Percentiles rank a stretch among this genome's conserved stretches.
These are phyloP conservation scores for Saccharomycopsis lassenensis DNA, from an alignment of 805 yeast species.

Conservation along the genomic window DNA sequence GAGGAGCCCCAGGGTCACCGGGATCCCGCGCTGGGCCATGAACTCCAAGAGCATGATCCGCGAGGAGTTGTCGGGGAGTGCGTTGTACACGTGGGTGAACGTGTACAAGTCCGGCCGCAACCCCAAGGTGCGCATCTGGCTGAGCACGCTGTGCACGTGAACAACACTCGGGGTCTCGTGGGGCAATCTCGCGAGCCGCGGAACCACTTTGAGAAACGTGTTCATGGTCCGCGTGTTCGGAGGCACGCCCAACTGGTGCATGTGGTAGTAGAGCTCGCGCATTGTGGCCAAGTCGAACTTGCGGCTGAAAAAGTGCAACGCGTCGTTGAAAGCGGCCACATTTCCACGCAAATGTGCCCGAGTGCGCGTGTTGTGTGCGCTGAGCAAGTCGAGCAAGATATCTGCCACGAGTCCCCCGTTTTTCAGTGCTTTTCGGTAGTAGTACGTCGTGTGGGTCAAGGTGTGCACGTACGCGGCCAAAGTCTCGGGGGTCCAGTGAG, in stretches of 20 bases:
- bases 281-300: slow-evolving; percentile 32
- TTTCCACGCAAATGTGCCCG: slow-evolving; percentile 22
- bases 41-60: slow-evolving; percentile 24
- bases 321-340: slow-evolving; percentile 27
- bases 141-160: too few species aligned
- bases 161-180: too few species aligned
- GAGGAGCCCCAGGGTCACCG: slow-evolving; percentile 23
- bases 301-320: slow-evolving; percentile 29
- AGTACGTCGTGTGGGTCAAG: slow-evolving; percentile 29
- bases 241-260: slow-evolving; percentile 25
- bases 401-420: slow-evolving; percentile 29
- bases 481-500: slow-evolving; percentile 17
- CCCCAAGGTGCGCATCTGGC: too few species aligned
- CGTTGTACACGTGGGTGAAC: slow-evolving; percentile 27
- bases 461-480: slow-evolving; percentile 28
- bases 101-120: slow-evolving; percentile 28
- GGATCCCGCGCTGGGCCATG: slow-evolving; percentile 25
- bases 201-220: slow-evolving; percentile 26
- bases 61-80: slow-evolving; percentile 27
- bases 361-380: slow-evolving; percentile 28
- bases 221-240: slow-evolving; percentile 32
- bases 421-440: slow-evolving; percentile 27
- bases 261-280: slow-evolving; percentile 30
- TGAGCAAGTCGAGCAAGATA: slow-evolving; percentile 29
- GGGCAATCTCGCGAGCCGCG: too few species aligned